phyloP scores from a whole-genome alignment of 2,329 filamentous ascomycete species.

The Neocatenulostroma microsporum region DNA sequence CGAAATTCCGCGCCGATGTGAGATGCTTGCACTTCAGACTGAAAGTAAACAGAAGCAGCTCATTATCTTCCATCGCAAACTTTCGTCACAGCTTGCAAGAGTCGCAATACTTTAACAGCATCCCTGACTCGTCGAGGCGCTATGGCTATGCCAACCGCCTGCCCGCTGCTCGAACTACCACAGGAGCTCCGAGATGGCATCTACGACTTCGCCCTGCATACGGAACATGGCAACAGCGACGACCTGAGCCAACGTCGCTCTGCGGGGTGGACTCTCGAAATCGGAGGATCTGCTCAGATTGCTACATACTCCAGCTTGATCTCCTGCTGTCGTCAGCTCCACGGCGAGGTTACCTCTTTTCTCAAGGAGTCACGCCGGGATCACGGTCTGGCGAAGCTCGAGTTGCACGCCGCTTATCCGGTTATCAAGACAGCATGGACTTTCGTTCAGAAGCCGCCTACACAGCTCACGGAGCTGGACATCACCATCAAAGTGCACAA shows the following conservation, averaged over 20 bases:
- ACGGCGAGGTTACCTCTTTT: constrained; percentile 1
- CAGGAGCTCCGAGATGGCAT: constrained; percentile 11
- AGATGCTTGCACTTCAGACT: too few relatives aligned
- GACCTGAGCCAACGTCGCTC: neutral
- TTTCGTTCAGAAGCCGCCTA: neutral
- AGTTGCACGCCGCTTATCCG: constrained; percentile 1
- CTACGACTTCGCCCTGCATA: constrained; percentile 5
- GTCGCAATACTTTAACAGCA: too few relatives aligned
- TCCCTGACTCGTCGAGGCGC: too few relatives aligned
- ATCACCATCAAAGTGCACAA: constrained; percentile 2
- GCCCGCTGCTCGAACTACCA: constrained; percentile 7
- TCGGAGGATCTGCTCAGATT: neutral
- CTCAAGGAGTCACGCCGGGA: neutral
- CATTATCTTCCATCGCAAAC: too few relatives aligned
- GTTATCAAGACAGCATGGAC: neutral
- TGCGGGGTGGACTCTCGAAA: neutral
- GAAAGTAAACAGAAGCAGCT: constrained; percentile 1
- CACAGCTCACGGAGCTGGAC: neutral
- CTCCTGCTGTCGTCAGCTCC: constrained; percentile 1
- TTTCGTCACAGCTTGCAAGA: too few relatives aligned
- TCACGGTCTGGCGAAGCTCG: neutral
- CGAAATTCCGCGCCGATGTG: too few relatives aligned
- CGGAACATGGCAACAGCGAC: too few relatives aligned
- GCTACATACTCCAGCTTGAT: constrained; percentile 4
- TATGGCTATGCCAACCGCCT: too few relatives aligned